Evolutionary conservation across 2,329 filamentous ascomycete genomes (phyloP).

Genomic region (Didymella pinodella): DNA sequence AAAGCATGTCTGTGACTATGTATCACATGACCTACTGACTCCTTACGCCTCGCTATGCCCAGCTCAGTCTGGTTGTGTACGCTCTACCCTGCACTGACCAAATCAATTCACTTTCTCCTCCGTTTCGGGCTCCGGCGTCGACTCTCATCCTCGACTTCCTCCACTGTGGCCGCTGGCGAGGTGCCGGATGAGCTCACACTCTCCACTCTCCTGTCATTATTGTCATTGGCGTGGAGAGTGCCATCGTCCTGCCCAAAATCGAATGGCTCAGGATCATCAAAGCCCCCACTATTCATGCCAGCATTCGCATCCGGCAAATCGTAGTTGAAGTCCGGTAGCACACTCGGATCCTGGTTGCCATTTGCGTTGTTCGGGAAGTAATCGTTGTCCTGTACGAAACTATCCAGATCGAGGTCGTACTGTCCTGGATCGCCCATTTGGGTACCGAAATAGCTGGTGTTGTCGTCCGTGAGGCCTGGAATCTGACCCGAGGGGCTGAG

Average conservation of each 20-base stretch:
- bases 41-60: no score
- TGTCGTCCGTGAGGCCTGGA: slow-evolving; percentile 65
- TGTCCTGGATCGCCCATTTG: slow-evolving; percentile 49
- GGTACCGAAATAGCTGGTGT: slow-evolving; percentile 45
- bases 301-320: slow-evolving; percentile 25
- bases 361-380: slow-evolving; percentile 55
- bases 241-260: slow-evolving; percentile 21
- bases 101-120: slow-evolving; percentile 32
- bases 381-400: slow-evolving; percentile 65
- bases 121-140: slow-evolving; percentile 40
- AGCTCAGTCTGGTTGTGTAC: no score
- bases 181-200: slow-evolving; percentile 53
- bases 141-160: slow-evolving; percentile 49
- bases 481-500: slow-evolving; percentile 82
- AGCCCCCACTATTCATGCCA: slow-evolving; percentile 8
- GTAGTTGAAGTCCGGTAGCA: slow-evolving; percentile 41
- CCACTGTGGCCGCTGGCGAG: slow-evolving; percentile 49
- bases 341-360: slow-evolving; percentile 10
- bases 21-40: no score
- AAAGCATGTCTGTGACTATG: no score
- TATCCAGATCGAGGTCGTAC: slow-evolving; percentile 62
- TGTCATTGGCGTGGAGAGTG: slow-evolving; percentile 11
- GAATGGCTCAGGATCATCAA: slow-evolving; percentile 15
- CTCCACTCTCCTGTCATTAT: slow-evolving; percentile 47
- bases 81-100: no score